Evolutionary conservation across 352 stramenopile species (phyloP), one percentile per base, ranked within the genome.

Genomic region (Phytophthora rubi): DNA sequence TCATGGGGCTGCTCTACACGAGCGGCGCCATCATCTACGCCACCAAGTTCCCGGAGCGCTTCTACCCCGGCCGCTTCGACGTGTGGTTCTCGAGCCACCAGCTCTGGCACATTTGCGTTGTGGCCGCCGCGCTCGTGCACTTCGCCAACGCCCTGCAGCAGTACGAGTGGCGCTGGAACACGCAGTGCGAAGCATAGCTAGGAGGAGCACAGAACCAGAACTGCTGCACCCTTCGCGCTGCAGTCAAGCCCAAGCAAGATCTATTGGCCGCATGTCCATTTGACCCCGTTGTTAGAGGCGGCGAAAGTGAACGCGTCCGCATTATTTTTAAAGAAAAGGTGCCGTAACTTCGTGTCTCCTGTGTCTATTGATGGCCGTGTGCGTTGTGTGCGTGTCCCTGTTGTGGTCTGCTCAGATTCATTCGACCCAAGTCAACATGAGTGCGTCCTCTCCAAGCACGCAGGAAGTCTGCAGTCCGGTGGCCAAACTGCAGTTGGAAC

Each of bases 31-130:
- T 92, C 77, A 90, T 95, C 71, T 96, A 95, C 75, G 86, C 83
- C 44, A 94, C 86, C 68, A 86, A 88, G 62, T 94, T 95, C 70
- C 89, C 89, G 6, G 89, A 96, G 67, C 84, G 87, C 23, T 92
- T 92, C 62, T 95, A 90, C 74, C 89, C 89, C 1, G 89, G 89
- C 53, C 81, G 82, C 68, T 94, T 95, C 68, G 87, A 95, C 77
- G 63, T 96, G 56, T 92, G 82, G 80, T 94, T 92, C 70, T 92
- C 86, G 23, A 94, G 86, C 66, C 89, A 96, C 76, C 86, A 96
- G 71, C 79, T 95, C 42, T 96, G 89, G 89, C 89, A 96, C 77
- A 87, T 96, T 51, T 96, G 86, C 59, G 89, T 96, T 53, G 83
- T 96, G 55, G 79, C 82, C n/a, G 89, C 89, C 10, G 89, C 89